Evolutionary conservation across 495 filamentous ascomycete genomes (phyloP), one percentile per base, ranked within the genome.

Genomic region (Penicillium simplicissimum): DNA sequence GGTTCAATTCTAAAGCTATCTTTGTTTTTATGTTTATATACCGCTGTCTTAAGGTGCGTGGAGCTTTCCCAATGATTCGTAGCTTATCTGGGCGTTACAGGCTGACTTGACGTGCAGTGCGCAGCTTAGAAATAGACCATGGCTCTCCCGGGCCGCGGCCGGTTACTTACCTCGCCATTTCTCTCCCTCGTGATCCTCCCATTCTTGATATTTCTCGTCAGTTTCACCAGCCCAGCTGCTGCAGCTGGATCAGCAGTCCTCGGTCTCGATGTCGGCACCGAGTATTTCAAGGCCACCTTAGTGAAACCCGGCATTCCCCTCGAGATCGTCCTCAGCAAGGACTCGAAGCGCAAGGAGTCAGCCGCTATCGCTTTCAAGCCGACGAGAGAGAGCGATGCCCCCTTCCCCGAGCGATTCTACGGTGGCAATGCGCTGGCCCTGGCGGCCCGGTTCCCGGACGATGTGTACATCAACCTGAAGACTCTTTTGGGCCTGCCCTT

Each of bases 291-390:
- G 82, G 94, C 94, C 15, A 87, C 91, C 3, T 85, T 98, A 33
- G 94, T 99, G 60, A 99, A 99, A 74, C 96, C 96, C 3, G 95
- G 95, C 61, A 96, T 97, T 59, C 96, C 96, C 11, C 91, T 98
- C 74, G 96, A 98, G 70, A 98, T 99, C 64, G 93, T 99, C 71
- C 84, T 97, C 57, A 97, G 91, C n/a, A 98, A 97, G 74, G 95
- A 99, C 75, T 97, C 95, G 37, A 90, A 96, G 74, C 89, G 95
- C 67, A 99, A 99, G 80, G 96, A 99, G 72, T 83, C 81, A 21
- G 90, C 94, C 4, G 93, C 93, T 47, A 87, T 98, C 66, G 90
- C 91, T 35, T 98, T 99, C 83, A 99, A 98, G 74, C 91, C 93
- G 43, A 79, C 84, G 19, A 80, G 81, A 75, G 77, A 82, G 34